Conservation (phyloP, 2,329 filamentous ascomycete species). For the Zymoseptoria crescenta region DNA sequence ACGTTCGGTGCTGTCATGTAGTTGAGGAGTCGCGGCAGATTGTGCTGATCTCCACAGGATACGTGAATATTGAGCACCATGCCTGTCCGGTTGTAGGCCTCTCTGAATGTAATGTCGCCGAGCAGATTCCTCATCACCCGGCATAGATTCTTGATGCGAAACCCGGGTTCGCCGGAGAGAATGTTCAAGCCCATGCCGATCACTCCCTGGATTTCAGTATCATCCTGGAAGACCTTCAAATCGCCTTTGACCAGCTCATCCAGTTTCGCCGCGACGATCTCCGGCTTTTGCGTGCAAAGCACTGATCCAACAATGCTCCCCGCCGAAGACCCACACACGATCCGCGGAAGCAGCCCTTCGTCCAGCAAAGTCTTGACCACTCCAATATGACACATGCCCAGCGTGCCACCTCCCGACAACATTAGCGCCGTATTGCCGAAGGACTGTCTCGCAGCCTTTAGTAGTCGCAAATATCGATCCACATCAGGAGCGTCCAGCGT, state of each 20-base stretch:
- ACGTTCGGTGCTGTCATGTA: conserved; percentile 92
- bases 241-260: conserved; percentile 16
- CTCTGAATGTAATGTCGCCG: conserved; percentile 88
- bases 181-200: conserved; percentile 14
- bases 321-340: conserved; percentile 19
- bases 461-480: conserved; percentile 10
- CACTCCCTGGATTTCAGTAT: conserved; percentile 14
- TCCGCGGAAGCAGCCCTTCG: conserved; percentile 13
- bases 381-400: conserved; percentile 20
- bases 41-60: conserved; percentile 78
- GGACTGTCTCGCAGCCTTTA: conserved; percentile 14
- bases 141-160: conserved; percentile 70
- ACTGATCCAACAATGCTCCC: conserved; percentile 20
- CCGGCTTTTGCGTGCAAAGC: conserved; percentile 17
- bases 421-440: conserved; percentile 19
- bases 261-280: conserved; percentile 12
- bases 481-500: conserved; percentile 3
- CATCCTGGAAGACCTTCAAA: conserved; percentile 16
- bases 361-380: conserved; percentile 16
- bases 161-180: conserved; percentile 14
- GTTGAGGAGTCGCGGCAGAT: conserved; percentile 78
- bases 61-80: conserved; percentile 91
- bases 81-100: conserved; percentile 89
- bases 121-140: conserved; percentile 73
- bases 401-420: conserved; percentile 19